These are phyloP conservation scores for Fusarium sp. DNA, from an alignment of 2,329 filamentous ascomycete species.

Conservation along the genomic window DNA sequence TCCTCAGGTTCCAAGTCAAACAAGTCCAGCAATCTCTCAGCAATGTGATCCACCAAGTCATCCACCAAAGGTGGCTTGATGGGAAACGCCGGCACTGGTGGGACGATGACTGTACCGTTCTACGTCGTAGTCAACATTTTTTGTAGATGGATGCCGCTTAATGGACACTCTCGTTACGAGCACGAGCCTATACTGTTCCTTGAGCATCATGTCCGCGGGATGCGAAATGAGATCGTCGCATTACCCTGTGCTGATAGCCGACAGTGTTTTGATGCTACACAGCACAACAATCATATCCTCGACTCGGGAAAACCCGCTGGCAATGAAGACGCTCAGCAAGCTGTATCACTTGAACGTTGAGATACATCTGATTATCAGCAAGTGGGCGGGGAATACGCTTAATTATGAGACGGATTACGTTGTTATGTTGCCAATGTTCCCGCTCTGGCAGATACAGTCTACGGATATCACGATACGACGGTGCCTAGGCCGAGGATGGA, in stretches of 20 bases:
- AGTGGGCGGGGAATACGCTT: too few relatives aligned
- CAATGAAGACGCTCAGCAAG: background rate
- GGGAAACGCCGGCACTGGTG: constrained; percentile 24
- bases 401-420: too few relatives aligned
- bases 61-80: constrained; percentile 7
- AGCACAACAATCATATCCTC: constrained; percentile 27
- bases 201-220: constrained; percentile 20
- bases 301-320: constrained; percentile 11
- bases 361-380: too few relatives aligned
- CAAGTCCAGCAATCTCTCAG: constrained; percentile 21
- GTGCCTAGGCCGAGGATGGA: background rate
- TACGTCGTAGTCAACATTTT: constrained; percentile 19
- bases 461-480: too few relatives aligned
- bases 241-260: constrained; percentile 11
- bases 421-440: too few relatives aligned
- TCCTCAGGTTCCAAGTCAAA: constrained; percentile 12
- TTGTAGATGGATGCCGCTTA: constrained; percentile 23
- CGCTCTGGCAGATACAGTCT: too few relatives aligned
- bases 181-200: constrained; percentile 10
- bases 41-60: constrained; percentile 21
- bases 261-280: constrained; percentile 17
- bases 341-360: too few relatives aligned
- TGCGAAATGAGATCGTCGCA: constrained; percentile 9
- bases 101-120: constrained; percentile 19
- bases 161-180: background rate